phyloP scores from a whole-genome alignment of 371 early-diverging fungal genomes.

The Synchytrium microbalum region DNA sequence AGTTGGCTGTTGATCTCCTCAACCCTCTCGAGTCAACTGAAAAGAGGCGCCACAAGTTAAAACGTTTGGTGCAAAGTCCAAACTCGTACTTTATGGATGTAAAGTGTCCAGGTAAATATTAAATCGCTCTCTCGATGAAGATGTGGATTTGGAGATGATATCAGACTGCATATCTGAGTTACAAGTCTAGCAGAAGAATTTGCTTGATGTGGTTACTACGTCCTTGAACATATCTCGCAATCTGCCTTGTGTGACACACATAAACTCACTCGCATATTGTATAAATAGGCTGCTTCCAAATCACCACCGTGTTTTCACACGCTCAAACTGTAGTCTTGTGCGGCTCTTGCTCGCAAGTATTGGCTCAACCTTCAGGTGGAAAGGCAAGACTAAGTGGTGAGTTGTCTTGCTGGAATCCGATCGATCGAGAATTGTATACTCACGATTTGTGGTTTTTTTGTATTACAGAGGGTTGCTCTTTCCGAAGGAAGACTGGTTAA shows the following conservation, averaged over 20 bases:
- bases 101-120: conserved; percentile 85
- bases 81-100: conserved; percentile 99
- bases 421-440: neutral
- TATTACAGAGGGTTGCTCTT: conserved; percentile 56
- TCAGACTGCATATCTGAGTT: too few species aligned
- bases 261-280: neutral
- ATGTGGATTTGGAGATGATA: neutral
- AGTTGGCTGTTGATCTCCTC: conserved; percentile 98
- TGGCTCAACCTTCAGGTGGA: conserved; percentile 99
- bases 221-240: too few species aligned
- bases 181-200: too few species aligned
- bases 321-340: conserved; percentile 98
- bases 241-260: too few species aligned
- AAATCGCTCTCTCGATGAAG: neutral
- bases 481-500: conserved; percentile 64
- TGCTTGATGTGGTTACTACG: too few species aligned
- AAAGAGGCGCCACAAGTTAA: conserved; percentile 96
- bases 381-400: conserved; percentile 87
- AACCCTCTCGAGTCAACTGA: conserved; percentile 95
- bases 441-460: conserved; percentile 13
- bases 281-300: conserved; percentile 78
- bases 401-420: conserved; percentile 3
- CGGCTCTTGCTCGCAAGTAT: conserved; percentile 87
- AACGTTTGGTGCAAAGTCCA: conserved; percentile 97
- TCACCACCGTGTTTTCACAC: conserved; percentile 98